Conservation (phyloP, 139 green algal species). For the Micractinium sp. region DNA sequence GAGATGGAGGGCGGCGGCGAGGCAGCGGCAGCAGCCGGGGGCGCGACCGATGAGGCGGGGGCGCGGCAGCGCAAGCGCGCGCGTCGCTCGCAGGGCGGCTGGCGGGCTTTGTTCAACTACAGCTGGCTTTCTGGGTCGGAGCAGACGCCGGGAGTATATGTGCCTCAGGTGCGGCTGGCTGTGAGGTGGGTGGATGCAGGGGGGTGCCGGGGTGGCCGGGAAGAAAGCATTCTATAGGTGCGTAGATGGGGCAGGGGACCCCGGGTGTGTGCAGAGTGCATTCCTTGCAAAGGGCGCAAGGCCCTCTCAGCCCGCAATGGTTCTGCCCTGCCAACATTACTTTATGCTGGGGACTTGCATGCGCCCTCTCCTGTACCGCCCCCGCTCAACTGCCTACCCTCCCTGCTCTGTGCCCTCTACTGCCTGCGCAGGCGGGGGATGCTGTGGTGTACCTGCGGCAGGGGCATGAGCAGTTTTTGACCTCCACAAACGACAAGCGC, state of each 20-base stretch:
- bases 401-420: not conserved
- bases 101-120: conserved; percentile 45
- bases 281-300: no score
- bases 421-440: conserved; percentile 57
- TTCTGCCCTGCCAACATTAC: not conserved
- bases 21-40: not conserved
- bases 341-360: not conserved
- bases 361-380: no score
- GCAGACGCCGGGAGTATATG: conserved; percentile 55
- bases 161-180: conserved; percentile 55
- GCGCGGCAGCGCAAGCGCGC: not conserved
- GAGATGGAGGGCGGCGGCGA: not conserved
- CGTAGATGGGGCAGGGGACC: no score
- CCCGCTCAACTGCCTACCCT: not conserved
- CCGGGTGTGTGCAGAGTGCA: no score
- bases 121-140: conserved; percentile 50
- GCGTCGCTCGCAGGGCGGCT: not conserved
- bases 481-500: conserved; percentile 49
- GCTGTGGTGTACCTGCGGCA: conserved; percentile 73
- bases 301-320: no score
- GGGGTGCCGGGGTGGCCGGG: not conserved
- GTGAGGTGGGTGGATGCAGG: not conserved
- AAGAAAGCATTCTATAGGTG: no score
- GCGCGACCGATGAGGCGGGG: not conserved
- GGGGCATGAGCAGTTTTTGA: conserved; percentile 54